A percentile compares a stretch with the other conserved stretches of the same genome.
These are phyloP conservation scores for Stagonosporopsis rhizophila DNA, from an alignment of 2,329 filamentous ascomycete species.

Conservation along the genomic window DNA sequence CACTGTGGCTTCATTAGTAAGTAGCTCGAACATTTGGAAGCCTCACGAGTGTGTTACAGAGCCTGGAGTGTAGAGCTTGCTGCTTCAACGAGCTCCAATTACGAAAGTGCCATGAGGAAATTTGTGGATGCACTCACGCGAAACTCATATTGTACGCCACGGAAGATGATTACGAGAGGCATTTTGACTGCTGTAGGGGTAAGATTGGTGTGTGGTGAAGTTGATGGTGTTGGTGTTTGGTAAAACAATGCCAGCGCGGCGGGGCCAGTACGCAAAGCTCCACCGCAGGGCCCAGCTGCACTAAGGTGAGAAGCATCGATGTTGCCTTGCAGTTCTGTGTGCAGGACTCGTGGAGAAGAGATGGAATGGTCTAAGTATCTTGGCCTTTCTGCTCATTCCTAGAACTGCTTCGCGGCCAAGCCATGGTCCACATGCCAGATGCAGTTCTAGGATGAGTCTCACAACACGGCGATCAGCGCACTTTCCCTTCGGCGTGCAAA, in stretches of 20 bases:
- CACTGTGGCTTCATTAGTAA: not conserved
- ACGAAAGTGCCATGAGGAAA: not conserved
- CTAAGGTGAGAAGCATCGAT: not conserved
- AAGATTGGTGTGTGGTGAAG: not conserved
- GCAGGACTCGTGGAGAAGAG: not conserved
- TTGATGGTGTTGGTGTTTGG: constrained; percentile 8
- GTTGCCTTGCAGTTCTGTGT: not conserved
- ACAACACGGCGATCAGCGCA: not conserved
- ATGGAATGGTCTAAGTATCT: not conserved
- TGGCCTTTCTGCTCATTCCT: not conserved
- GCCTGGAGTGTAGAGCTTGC: not conserved
- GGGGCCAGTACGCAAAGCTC: not conserved
- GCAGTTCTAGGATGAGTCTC: not conserved
- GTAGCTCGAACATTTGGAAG: not conserved
- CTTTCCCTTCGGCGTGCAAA: not conserved
- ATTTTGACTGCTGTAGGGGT: not conserved
- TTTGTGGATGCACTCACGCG: not conserved
- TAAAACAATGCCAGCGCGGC: constrained; percentile 2
- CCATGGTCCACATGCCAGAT: not conserved
- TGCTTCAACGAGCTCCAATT: not conserved
- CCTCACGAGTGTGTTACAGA: too few relatives aligned
- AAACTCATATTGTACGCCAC: not conserved
- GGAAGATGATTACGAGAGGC: not conserved
- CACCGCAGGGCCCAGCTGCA: not conserved
- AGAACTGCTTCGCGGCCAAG: not conserved